Base-by-base conservation (phyloP, 2,329 filamentous ascomycete genomes). In the Colletotrichum sp. region DNA sequence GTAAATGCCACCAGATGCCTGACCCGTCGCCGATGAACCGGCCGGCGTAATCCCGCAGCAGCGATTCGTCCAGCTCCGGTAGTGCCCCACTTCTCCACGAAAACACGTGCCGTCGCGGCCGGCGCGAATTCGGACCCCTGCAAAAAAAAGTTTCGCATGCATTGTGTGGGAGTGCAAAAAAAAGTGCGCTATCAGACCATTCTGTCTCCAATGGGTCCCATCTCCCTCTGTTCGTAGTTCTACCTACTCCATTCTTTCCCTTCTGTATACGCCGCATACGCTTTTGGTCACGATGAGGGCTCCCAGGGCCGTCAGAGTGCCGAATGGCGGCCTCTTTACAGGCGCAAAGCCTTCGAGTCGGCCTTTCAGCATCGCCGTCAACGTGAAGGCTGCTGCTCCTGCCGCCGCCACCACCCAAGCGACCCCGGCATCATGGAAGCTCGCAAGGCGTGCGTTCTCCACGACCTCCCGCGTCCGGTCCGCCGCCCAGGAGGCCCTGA, bases 401-500 rank as follows among this genome's bases (percentile, higher is more conserved):
- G 34, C 68, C 52, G 61, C 69, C 64, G 32, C 66, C 43, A 63
- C 68, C 14, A 43, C 68, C 39, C 71, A 21, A 21, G 61, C 64
- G 48, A 48, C 69, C 8, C 13, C 68, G 39, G 39, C 68, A 48
- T 59, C 24, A 67, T 77, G 63, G 75, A 75, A 65, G 48, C 34
- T 72, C n/a, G 67, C 30, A 4, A 74, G 80, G 74, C 82, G 84
- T 73, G 71, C 80, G 43, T 86, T 87, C 66, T 83, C 82, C 79
- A 82, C 82, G 78, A 84, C 84, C 34, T 59, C 78, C 39, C 70
- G 77, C 71, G 79, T 79, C 48, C 64, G 74, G 12, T 81, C 81
- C 61, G 71, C 67, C 72, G 86, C 86, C 57, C 85, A 86, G 76
- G 85, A 87, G 81, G 86, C 86, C 36, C 82, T 92, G 77, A 88